Evolutionary conservation across 768 basidiomycete genomes (phyloP), one percentile per base, ranked within the genome.

Genomic region (Polyporus arcularius): DNA sequence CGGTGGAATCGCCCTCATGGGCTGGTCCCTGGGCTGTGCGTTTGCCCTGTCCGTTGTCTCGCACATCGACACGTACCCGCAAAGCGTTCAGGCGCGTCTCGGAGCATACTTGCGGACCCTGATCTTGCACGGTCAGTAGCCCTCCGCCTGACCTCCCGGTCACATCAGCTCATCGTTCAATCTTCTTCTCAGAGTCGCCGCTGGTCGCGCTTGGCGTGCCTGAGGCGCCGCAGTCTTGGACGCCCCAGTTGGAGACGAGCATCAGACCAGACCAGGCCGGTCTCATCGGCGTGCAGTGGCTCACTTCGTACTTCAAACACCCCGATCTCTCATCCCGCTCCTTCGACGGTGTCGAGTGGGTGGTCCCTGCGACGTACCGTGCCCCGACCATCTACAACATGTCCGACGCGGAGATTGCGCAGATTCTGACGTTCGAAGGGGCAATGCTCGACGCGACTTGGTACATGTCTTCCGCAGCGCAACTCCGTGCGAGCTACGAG

Each of bases 1-100:
- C 2, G 62, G 62, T 0, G 62, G 62, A 0, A 31, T 63, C 38
- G 62, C 54, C 7, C 46, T 63, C 30, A 9, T 63, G 16, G 57
- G 62, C 2, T 58, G 53, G 57, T 58, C 57, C 4, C 45, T 58
- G 5, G 62, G 62, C 11, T 32, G 32, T 32, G 9, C 48, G 16
- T 9, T 55, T 16, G 48, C 57, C 5, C 15, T 63, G 16, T 41
- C 62, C 1, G 57, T 57, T 0, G 42, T 58, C 11, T 57, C 62
- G 1, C 53, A 58, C n/a, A 11, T 58, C 1, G 57, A 58, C 15
- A 35, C n/a, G 1, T 52, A 58, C 8, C 31, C 47, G 10, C 15
- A 46, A 3, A 11, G 14, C 9, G 30, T 47, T 3, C 42, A 38
- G n/a, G 9, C 21, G 1, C 57, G 57, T 4, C 43, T 38, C 45